Evolutionary conservation across 2,329 filamentous ascomycete species (phyloP).

Genomic region (Claviceps africana): DNA sequence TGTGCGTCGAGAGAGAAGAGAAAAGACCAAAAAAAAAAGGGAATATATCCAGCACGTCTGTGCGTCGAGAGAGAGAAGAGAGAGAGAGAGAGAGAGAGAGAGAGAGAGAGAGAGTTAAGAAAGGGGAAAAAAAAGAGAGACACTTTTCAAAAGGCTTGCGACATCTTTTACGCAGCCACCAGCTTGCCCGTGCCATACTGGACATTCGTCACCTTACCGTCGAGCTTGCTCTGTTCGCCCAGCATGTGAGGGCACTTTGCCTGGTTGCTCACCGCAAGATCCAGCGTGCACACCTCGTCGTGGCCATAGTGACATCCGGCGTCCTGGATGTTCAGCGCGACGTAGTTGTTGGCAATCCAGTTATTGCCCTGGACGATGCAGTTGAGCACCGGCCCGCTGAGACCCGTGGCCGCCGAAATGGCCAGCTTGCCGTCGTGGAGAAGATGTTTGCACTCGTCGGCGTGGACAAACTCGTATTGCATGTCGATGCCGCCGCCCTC

Average conservation of each 20-base stretch:
- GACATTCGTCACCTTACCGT: constrained; percentile 35
- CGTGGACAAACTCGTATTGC: constrained; percentile 33
- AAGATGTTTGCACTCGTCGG: constrained; percentile 34
- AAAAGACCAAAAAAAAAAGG: background rate
- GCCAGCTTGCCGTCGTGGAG: constrained; percentile 37
- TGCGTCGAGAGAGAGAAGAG: background rate
- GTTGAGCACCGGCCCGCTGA: constrained; percentile 31
- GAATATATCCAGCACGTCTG: no score
- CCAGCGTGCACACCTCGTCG: constrained; percentile 36
- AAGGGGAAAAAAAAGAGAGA: background rate
- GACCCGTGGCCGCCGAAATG: constrained; percentile 42
- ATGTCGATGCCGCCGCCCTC: constrained; percentile 37
- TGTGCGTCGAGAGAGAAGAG: background rate
- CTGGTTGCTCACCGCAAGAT: constrained; percentile 36
- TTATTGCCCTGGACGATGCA: constrained; percentile 24
- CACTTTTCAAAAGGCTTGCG: background rate
- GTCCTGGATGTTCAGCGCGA: constrained; percentile 40
- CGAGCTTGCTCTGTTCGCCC: constrained; percentile 15
- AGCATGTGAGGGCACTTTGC: constrained; percentile 33
- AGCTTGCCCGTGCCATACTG: constrained; percentile 33
- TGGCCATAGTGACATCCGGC: constrained; percentile 33
- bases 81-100: background rate
- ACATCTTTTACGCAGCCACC: constrained; percentile 8
- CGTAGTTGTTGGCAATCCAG: constrained; percentile 39
- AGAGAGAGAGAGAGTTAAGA: background rate